Evolutionary conservation across 495 filamentous ascomycete species (phyloP).

Genomic region (Penicillium cinerascens): DNA sequence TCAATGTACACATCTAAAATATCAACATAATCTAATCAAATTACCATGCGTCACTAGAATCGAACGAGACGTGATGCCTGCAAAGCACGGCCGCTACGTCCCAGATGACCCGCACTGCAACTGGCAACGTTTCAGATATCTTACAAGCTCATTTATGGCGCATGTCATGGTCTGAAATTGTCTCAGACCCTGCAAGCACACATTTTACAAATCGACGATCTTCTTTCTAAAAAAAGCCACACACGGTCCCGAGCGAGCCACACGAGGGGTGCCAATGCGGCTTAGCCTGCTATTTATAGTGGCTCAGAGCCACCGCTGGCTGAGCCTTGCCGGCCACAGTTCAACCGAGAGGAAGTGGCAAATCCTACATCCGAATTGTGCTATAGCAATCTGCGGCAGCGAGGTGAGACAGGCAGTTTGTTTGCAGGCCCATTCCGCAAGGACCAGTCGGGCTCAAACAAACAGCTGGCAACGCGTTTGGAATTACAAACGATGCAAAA

Average conservation of each 20-base stretch:
- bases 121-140: constrained; percentile 1
- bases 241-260: neutral
- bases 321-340: neutral
- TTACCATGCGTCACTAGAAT: neutral
- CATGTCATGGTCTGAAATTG: neutral
- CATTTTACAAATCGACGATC: neutral
- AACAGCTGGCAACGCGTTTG: neutral
- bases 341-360: neutral
- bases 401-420: neutral
- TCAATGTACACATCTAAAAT: neutral
- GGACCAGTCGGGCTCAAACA: neutral
- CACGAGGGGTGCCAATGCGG: neutral
- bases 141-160: neutral
- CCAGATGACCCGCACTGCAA: neutral
- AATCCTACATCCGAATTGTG: neutral
- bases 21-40: too few relatives aligned
- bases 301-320: neutral
- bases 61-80: neutral
- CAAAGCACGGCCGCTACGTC: neutral
- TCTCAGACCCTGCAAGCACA: constrained; percentile 10
- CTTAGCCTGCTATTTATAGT: constrained; percentile 1
- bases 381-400: neutral
- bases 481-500: neutral
- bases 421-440: constrained; percentile 1
- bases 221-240: neutral